phyloP scores from a whole-genome alignment of 129 eudicot species.

The Heracleum sosnowskyi region DNA sequence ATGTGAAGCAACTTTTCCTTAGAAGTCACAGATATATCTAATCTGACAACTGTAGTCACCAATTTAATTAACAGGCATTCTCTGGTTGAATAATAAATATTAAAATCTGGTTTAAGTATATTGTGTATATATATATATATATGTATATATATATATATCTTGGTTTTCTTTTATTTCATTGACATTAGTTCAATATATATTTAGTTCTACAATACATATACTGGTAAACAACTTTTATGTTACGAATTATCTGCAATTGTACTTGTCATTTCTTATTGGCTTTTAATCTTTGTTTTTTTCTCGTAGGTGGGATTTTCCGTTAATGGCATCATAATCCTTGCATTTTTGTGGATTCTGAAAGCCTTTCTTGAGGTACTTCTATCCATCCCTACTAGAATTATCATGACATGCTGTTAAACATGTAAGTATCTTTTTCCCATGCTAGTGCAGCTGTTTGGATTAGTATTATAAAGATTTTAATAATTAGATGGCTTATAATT shows the following conservation, averaged over 20 bases:
- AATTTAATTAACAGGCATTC: neutral
- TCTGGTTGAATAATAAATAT: neutral
- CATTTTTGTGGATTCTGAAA: slow-evolving; percentile 87
- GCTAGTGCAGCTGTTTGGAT: neutral
- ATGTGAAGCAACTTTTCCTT: neutral
- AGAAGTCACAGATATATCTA: neutral
- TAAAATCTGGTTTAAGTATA: neutral
- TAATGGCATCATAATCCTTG: slow-evolving; percentile 71
- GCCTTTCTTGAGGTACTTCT: slow-evolving; percentile 71
- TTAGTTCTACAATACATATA: neutral
- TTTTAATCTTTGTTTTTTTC: neutral
- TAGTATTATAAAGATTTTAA: neutral
- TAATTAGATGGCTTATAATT: neutral
- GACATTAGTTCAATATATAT: neutral
- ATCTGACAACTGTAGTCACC: neutral
- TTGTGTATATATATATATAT: too few relatives aligned
- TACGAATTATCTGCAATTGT: neutral
- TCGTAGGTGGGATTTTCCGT: slow-evolving; percentile 91
- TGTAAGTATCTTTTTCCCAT: neutral
- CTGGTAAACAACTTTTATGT: neutral
- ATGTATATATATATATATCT: neutral
- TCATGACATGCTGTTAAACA: neutral
- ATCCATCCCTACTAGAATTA: neutral
- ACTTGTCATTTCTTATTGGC: neutral
- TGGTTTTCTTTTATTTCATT: neutral